Evolutionary conservation across 73 alveolate species (phyloP).

Genomic region (Paramecium biaurelia): DNA sequence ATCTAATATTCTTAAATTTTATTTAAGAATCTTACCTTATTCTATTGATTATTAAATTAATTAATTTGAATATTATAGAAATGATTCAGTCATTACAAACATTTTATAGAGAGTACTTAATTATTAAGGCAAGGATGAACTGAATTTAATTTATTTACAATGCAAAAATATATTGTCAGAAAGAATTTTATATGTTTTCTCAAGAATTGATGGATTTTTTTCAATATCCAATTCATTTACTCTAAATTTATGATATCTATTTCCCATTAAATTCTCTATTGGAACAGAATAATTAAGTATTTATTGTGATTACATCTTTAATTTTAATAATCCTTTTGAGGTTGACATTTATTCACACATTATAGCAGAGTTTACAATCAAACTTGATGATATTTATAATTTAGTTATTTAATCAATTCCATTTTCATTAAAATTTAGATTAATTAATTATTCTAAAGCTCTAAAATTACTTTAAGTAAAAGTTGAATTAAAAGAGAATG

Average conservation of each 20-base stretch:
- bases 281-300: background rate
- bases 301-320: background rate
- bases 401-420: background rate
- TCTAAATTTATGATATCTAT: slow-evolving; percentile 25
- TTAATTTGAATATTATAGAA: background rate
- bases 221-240: background rate
- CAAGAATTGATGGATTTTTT: background rate
- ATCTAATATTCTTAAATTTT: background rate
- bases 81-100: background rate
- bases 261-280: background rate
- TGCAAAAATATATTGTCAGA: background rate
- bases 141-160: background rate
- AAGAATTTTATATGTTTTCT: background rate
- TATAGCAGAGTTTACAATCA: background rate
- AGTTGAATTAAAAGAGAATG: background rate
- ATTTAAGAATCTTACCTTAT: background rate
- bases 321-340: background rate
- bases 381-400: background rate
- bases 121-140: background rate
- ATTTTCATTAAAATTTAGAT: background rate
- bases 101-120: background rate
- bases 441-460: background rate
- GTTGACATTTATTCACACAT: slow-evolving; percentile 13
- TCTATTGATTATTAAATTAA: background rate
- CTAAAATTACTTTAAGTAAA: background rate